phyloP scores from a whole-genome alignment of 2,329 filamentous ascomycete species.

The Cercospora sp. region DNA sequence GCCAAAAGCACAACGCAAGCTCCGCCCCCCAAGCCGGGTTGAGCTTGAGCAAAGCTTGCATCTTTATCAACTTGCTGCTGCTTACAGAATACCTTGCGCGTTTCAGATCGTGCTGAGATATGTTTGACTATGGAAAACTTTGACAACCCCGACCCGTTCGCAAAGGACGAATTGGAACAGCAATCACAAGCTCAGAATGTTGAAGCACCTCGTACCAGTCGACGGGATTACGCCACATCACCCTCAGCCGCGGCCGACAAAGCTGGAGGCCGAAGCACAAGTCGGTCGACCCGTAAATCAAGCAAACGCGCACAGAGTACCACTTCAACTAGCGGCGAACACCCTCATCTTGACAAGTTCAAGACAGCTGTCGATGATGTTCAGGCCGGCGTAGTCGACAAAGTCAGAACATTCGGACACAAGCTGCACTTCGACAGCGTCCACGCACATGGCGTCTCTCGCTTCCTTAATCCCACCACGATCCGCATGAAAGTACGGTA shows the following conservation, averaged over 20 bases:
- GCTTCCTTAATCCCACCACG: conserved; percentile 24
- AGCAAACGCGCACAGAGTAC: conserved; percentile 4
- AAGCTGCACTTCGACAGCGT: conserved; percentile 20
- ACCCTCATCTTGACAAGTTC: conserved; percentile 19
- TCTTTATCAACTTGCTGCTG: not conserved
- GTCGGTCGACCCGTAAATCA: not conserved
- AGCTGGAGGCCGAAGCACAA: conserved; percentile 7
- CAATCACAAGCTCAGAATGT: not conserved
- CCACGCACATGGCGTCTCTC: conserved; percentile 18
- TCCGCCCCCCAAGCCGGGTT: not conserved
- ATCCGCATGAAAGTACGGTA: conserved; percentile 23
- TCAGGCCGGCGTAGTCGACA: conserved; percentile 20
- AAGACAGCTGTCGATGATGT: conserved; percentile 20
- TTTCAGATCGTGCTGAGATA: not conserved
- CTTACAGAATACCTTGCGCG: not conserved
- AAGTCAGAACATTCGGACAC: conserved; percentile 15
- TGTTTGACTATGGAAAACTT: conserved; percentile 15
- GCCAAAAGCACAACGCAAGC: conserved; percentile 10
- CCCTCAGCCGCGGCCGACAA: not conserved
- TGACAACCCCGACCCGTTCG: conserved; percentile 19
- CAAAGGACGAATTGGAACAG: not conserved
- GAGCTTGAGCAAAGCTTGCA: conserved; percentile 17
- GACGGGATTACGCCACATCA: not conserved
- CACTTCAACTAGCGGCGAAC: not conserved
- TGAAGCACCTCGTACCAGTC: not conserved